These are phyloP conservation scores for Gonapodya prolifera DNA, from an alignment of 192 early-diverging fungal species.

Conservation along the genomic window DNA sequence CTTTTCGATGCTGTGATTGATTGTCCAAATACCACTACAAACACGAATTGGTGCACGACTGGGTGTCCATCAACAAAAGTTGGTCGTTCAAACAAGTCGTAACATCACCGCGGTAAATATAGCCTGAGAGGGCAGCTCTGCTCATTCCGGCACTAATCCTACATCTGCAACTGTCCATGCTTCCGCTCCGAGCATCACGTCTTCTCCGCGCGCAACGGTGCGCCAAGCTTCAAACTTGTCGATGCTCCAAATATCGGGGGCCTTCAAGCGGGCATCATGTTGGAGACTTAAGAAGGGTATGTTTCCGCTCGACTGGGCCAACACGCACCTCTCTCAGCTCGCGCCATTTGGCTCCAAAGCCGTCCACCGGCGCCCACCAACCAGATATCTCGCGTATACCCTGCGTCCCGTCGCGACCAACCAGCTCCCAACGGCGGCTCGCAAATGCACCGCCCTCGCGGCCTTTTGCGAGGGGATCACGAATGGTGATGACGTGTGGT, in stretches of 20 bases:
- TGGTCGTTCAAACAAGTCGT: too few species aligned
- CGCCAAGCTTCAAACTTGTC: neutral
- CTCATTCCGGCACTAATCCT: too few species aligned
- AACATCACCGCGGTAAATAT: too few species aligned
- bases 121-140: too few species aligned
- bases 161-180: neutral
- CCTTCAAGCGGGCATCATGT: neutral
- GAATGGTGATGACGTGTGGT: neutral
- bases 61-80: too few species aligned
- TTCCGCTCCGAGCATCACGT: neutral
- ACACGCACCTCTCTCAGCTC: neutral
- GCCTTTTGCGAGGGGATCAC: neutral
- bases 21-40: too few species aligned
- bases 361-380: neutral
- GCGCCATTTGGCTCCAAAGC: neutral
- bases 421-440: neutral
- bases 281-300: too few species aligned
- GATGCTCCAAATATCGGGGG: neutral
- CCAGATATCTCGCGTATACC: neutral
- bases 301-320: neutral
- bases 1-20: too few species aligned
- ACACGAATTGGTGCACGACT: too few species aligned
- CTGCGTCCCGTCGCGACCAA: neutral
- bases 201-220: neutral
- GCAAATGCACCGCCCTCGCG: neutral